Evolutionary conservation across 2,329 filamentous ascomycete species (phyloP), one percentile per base, ranked within the genome.

Genomic region (Fusarium stilboides): DNA sequence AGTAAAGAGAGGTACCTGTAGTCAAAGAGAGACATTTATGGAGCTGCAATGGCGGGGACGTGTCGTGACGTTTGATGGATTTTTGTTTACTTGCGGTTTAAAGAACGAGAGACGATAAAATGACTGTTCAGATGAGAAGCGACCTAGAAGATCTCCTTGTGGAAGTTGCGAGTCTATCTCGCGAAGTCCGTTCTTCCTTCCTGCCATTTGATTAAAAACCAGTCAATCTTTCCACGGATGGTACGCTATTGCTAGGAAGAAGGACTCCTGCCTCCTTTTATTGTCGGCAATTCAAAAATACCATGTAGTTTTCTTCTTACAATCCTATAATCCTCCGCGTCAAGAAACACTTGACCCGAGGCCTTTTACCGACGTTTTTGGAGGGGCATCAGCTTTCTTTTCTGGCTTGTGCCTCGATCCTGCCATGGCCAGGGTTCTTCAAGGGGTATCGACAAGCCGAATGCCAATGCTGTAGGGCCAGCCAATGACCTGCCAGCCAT

Each of bases 401-500:
- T 49, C 24, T 36, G 26, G 28, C 43, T 40, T n/a, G 36, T 45
- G 34, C 39, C 20, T 34, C 39, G 43, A 53, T 44, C 22, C 55
- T 53, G 36, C 20, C 39, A 66, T 31, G 47, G 42, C 19, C 62
- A 68, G 65, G 53, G 62, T 49, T 67, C 61, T 44, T 44, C 39
- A 46, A 55, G 58, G 62, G 62, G 57, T 57, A 43, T 62, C 24
- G 20, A 51, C 39, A 49, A 49, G 33, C 39, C 26, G 36, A 59
- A 47, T 56, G 67, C 67, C 62, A 70, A 69, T 64, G 57, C 40
- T 44, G 20, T 69, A 69, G 51, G 67, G 67, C 66, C 67, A 69
- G 50, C 67, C 67, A 69, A 69, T 69, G 43, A 52, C 36, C 20
- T 40, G 36, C n/a, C 43, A 46, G 43, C 34, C 28, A 44, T 40